These are phyloP conservation scores for Pythium myriotylum DNA, from an alignment of 352 stramenopile species.

Conservation along the genomic window DNA sequence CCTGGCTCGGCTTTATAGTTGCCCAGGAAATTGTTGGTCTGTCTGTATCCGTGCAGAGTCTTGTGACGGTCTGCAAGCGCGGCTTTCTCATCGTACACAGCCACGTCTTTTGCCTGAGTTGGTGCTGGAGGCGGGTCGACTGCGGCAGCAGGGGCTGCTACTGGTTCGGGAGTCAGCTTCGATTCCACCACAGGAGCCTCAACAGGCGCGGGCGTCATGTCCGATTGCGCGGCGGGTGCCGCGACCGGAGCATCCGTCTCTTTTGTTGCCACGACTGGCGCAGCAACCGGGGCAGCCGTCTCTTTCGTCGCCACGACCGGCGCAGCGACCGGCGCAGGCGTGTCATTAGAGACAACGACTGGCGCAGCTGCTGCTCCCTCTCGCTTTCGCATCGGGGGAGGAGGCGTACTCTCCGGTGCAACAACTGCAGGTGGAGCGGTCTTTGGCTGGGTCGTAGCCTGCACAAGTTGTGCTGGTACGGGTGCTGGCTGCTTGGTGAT, in stretches of 20 bases:
- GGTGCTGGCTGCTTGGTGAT: conserved; percentile 4
- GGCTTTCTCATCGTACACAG: conserved; percentile 9
- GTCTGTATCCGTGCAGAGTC: conserved; percentile 48
- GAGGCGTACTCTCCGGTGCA: neutral
- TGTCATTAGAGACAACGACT: neutral
- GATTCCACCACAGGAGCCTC: neutral
- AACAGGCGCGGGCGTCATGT: neutral
- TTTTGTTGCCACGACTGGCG: too few relatives aligned
- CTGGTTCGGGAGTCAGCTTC: neutral
- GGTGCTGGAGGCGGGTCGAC: neutral
- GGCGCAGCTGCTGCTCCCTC: neutral
- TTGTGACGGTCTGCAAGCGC: conserved; percentile 50
- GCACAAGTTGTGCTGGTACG: neutral
- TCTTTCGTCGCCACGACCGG: too few relatives aligned
- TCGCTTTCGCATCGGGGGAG: neutral
- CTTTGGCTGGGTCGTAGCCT: neutral
- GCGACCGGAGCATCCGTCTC: too few relatives aligned
- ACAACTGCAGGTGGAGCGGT: neutral
- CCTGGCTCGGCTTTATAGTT: conserved; percentile 34
- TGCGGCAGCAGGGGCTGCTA: neutral
- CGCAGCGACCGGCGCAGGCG: neutral
- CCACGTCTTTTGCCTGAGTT: neutral
- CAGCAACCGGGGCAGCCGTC: too few relatives aligned
- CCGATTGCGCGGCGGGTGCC: neutral
- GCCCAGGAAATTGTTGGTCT: conserved; percentile 49